Conservation (phyloP, 768 basidiomycete genomes). For the Rubroboletus satanas region DNA sequence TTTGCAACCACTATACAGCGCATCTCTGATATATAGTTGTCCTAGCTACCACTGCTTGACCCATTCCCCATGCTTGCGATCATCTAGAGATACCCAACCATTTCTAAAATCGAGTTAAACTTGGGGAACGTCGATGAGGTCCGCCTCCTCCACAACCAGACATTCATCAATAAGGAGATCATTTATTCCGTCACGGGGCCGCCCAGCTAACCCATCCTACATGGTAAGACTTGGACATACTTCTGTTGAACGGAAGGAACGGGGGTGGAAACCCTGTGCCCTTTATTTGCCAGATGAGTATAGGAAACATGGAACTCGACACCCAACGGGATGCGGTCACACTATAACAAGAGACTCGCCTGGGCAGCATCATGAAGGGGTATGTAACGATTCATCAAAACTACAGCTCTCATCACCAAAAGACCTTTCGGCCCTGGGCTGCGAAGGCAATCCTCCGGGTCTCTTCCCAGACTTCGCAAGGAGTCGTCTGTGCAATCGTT, state of each 20-base stretch:
- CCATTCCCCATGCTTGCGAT: not conserved
- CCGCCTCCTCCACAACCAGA: not conserved
- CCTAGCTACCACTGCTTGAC: constrained; percentile 16
- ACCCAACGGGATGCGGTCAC: not conserved
- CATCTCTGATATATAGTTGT: constrained; percentile 4
- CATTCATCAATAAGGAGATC: constrained; percentile 12
- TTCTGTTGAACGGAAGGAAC: not conserved
- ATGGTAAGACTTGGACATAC: not conserved
- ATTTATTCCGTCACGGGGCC: not conserved
- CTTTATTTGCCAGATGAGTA: not conserved
- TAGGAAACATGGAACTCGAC: not conserved
- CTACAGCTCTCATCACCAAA: constrained; percentile 1
- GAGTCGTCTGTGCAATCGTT: constrained; percentile 52
- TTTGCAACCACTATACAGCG: constrained; percentile 14
- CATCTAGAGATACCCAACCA: not conserved
- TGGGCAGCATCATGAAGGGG: constrained; percentile 5
- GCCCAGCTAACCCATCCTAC: constrained; percentile 1
- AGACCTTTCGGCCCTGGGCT: not conserved
- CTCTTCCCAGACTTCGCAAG: constrained; percentile 29
- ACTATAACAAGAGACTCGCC: constrained; percentile 8
- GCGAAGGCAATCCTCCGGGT: not conserved
- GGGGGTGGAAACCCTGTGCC: not conserved
- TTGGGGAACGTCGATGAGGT: not conserved
- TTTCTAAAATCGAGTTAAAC: not conserved
- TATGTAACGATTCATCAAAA: constrained; percentile 1